These are phyloP conservation scores for Aphanomyces invadans DNA, from an alignment of 352 stramenopile species.

Conservation along the genomic window DNA sequence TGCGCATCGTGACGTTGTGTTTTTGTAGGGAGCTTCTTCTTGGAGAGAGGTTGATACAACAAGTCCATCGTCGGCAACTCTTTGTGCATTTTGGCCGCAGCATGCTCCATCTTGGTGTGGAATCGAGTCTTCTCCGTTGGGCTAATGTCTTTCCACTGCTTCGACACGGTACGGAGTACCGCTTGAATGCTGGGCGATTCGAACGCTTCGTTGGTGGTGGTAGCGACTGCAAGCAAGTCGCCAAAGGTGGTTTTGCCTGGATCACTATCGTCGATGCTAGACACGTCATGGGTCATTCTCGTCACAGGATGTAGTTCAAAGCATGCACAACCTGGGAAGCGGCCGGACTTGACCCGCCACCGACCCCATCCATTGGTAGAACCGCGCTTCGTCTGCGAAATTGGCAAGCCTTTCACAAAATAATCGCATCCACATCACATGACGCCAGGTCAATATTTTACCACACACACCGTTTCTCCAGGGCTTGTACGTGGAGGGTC, in stretches of 20 bases:
- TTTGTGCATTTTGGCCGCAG: neutral
- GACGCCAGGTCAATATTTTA: neutral
- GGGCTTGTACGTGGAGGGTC: neutral
- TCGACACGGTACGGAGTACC: neutral
- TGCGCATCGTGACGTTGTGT: neutral
- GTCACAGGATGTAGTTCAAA: too few species aligned
- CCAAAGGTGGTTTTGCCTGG: neutral
- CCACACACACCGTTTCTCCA: conserved; percentile 1
- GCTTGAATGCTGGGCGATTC: neutral
- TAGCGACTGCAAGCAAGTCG: neutral
- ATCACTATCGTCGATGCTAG: too few species aligned
- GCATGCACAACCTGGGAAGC: neutral
- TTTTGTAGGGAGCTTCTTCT: neutral
- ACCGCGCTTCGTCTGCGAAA: conserved; percentile 10
- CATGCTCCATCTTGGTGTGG: conserved; percentile 3
- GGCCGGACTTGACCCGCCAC: neutral
- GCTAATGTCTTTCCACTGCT: conserved; percentile 10
- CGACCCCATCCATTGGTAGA: conserved; percentile 11
- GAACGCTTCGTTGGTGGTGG: neutral
- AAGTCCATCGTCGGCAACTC: conserved; percentile 4
- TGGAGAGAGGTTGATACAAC: neutral
- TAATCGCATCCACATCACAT: too few species aligned
- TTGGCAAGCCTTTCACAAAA: conserved; percentile 16
- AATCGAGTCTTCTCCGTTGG: neutral
- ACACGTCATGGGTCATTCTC: too few species aligned